A percentile compares a stretch with the other conserved stretches of the same genome.
phyloP scores from a whole-genome alignment of 495 filamentous ascomycete genomes.

The Pyrenula aspistea region DNA sequence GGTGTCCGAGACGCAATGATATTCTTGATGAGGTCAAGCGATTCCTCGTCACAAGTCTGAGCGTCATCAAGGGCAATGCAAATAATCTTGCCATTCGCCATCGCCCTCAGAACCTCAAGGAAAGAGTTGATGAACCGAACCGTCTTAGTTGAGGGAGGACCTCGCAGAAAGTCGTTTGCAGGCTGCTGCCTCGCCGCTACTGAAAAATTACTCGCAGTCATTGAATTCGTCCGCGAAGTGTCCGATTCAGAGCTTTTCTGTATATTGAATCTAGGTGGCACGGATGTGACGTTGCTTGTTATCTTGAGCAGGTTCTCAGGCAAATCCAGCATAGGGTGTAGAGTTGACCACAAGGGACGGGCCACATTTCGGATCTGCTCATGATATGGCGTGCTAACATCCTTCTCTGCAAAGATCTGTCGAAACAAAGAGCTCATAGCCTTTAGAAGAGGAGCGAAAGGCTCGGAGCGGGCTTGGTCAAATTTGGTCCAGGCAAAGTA shows the following conservation, averaged over 20 bases:
- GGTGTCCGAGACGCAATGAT: slow-evolving; percentile 62
- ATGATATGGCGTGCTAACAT: slow-evolving; percentile 75
- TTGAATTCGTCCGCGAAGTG: not conserved
- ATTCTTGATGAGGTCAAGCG: slow-evolving; percentile 62
- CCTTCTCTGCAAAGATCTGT: slow-evolving; percentile 83
- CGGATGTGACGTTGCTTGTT: not conserved
- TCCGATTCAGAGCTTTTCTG: not conserved
- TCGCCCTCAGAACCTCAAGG: slow-evolving; percentile 67
- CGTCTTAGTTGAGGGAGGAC: slow-evolving; percentile 46
- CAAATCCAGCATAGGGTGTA: slow-evolving; percentile 66
- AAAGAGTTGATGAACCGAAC: slow-evolving; percentile 75
- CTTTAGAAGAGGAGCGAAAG: slow-evolving; percentile 74
- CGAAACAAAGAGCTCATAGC: slow-evolving; percentile 72
- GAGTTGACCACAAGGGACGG: slow-evolving; percentile 62
- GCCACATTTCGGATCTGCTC: slow-evolving; percentile 59
- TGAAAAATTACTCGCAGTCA: not conserved
- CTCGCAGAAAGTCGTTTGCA: not conserved
- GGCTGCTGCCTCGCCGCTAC: not conserved
- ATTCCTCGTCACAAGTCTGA: slow-evolving; percentile 79
- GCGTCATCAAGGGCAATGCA: slow-evolving; percentile 78
- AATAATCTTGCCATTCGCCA: slow-evolving; percentile 68
- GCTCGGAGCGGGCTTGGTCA: slow-evolving; percentile 64
- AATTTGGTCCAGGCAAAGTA: slow-evolving; percentile 82
- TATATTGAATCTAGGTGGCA: not conserved
- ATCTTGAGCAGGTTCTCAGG: slow-evolving; percentile 54